Percentiles rank a stretch among this genome's conserved stretches.
Conservation (phyloP, 2,329 filamentous ascomycete species). For the Sclerotinia nivalis region DNA sequence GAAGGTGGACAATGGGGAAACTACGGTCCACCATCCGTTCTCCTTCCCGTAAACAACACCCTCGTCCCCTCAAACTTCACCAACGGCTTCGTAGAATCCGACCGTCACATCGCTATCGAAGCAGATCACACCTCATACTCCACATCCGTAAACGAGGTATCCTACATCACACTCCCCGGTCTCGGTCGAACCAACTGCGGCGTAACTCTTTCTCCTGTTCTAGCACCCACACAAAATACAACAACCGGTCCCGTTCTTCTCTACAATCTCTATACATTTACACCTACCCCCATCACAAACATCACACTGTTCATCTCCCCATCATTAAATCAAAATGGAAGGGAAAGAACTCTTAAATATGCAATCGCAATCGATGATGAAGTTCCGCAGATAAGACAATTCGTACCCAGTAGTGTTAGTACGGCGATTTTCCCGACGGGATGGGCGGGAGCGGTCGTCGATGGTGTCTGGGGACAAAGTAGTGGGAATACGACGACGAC, state of each 20-base stretch:
- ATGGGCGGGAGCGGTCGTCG: slow-evolving; percentile 34
- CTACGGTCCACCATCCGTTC: slow-evolving; percentile 50
- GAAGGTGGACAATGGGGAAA: slow-evolving; percentile 43
- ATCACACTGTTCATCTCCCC: slow-evolving; percentile 55
- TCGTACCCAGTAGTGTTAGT: slow-evolving; percentile 30
- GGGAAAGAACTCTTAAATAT: slow-evolving; percentile 53
- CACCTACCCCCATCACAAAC: slow-evolving; percentile 43
- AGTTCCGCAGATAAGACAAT: slow-evolving; percentile 43
- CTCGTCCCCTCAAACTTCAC: slow-evolving; percentile 51
- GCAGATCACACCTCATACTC: slow-evolving; percentile 52
- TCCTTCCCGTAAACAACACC: slow-evolving; percentile 56
- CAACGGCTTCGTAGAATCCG: slow-evolving; percentile 62
- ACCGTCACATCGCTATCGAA: slow-evolving; percentile 57
- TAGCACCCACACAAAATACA: slow-evolving; percentile 51
- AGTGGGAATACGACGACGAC: slow-evolving; percentile 38
- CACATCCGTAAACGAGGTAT: slow-evolving; percentile 42
- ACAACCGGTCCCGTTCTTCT: slow-evolving; percentile 56
- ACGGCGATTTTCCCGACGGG: slow-evolving; percentile 33
- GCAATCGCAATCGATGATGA: slow-evolving; percentile 48
- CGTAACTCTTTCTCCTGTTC: slow-evolving; percentile 56
- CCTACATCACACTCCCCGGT: slow-evolving; percentile 53
- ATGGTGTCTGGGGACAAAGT: slow-evolving; percentile 35
- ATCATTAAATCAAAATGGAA: slow-evolving; percentile 51
- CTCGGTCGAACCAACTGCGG: slow-evolving; percentile 61
- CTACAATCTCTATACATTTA: slow-evolving; percentile 64